phyloP scores from a whole-genome alignment of 2,329 filamentous ascomycete species.

The Nannizzia gypsea region DNA sequence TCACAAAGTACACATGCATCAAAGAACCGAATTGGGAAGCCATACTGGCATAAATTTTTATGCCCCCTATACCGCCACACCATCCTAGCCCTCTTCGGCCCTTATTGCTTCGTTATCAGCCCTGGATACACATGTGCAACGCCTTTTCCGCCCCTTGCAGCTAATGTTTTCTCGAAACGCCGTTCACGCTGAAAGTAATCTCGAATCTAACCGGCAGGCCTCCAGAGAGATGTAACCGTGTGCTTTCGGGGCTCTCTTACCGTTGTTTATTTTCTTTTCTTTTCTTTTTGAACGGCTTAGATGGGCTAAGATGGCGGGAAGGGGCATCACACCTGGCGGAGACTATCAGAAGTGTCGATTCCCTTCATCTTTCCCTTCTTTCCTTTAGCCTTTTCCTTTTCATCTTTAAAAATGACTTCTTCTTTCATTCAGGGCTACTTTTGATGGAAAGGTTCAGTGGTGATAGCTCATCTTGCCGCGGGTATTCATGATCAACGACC shows the following conservation, averaged over 20 bases:
- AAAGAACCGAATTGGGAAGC: neutral
- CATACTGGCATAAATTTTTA: neutral
- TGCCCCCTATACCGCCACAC: neutral
- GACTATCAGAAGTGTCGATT: too few species aligned
- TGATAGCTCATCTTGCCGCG: neutral
- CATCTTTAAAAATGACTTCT: neutral
- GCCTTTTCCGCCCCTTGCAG: slow-evolving; percentile 6
- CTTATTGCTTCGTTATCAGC: neutral
- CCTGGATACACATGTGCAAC: neutral
- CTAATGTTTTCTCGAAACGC: slow-evolving; percentile 1
- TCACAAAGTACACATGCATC: neutral
- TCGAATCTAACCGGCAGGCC: slow-evolving; percentile 1
- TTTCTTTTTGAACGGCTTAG: neutral
- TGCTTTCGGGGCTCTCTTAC: neutral
- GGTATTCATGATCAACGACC: neutral
- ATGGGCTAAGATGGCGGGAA: neutral
- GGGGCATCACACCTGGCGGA: neutral
- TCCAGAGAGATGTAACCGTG: neutral
- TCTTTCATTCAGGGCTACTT: too few species aligned
- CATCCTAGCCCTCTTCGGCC: neutral
- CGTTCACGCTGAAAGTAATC: neutral
- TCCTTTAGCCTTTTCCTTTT: neutral
- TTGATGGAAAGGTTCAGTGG: neutral
- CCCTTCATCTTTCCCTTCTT: neutral
- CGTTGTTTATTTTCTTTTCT: neutral